These are phyloP conservation scores for Fusarium camptoceras DNA, from an alignment of 2,329 filamentous ascomycete genomes.

Conservation along the genomic window DNA sequence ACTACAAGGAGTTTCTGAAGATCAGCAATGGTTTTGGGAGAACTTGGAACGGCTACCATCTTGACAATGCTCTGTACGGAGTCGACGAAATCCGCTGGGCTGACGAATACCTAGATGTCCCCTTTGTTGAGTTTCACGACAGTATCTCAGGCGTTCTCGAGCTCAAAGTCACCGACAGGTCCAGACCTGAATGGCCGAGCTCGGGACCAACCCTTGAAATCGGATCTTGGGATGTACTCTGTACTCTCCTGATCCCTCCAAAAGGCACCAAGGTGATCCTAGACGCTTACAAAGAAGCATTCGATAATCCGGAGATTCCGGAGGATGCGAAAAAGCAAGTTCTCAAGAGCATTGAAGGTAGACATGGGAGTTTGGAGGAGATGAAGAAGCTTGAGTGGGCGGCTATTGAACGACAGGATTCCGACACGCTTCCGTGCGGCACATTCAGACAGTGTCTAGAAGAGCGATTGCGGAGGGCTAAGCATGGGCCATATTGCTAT, in stretches of 20 bases:
- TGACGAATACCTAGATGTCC: not conserved
- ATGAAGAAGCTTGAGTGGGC: constrained; percentile 33
- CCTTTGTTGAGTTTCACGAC: constrained; percentile 18
- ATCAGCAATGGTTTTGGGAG: constrained; percentile 37
- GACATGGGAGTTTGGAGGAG: constrained; percentile 30
- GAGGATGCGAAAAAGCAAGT: constrained; percentile 18
- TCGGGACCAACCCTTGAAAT: constrained; percentile 14
- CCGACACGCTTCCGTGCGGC: not conserved
- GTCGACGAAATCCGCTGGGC: constrained; percentile 32
- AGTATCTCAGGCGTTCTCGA: constrained; percentile 4
- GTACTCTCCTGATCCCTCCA: constrained; percentile 14
- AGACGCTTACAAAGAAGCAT: constrained; percentile 19
- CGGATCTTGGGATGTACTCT: constrained; percentile 17
- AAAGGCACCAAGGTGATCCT: constrained; percentile 9
- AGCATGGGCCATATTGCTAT: not conserved
- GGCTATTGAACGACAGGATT: constrained; percentile 8
- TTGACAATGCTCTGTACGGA: constrained; percentile 6
- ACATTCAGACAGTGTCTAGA: constrained; percentile 26
- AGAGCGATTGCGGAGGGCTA: not conserved
- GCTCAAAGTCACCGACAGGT: not conserved
- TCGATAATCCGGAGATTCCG: not conserved
- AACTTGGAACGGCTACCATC: constrained; percentile 36
- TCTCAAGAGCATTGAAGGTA: constrained; percentile 15
- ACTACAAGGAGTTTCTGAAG: constrained; percentile 39
- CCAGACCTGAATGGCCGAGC: constrained; percentile 21